phyloP scores from a whole-genome alignment of 2,329 filamentous ascomycete genomes.

The Fonsecaea monophora region DNA sequence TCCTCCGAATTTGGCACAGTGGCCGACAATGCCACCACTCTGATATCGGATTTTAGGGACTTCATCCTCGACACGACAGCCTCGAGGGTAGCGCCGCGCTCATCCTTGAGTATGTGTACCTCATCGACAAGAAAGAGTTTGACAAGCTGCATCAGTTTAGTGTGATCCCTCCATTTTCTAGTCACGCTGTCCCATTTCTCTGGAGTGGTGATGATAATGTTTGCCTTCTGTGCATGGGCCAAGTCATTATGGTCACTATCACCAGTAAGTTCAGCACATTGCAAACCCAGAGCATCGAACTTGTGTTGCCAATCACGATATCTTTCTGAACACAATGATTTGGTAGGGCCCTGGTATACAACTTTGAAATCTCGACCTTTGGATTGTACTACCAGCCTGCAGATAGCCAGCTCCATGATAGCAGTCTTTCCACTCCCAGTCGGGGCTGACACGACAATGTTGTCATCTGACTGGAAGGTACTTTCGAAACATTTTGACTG shows the following conservation, averaged over 20 bases:
- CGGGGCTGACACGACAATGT: slow-evolving; percentile 79
- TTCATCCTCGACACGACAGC: slow-evolving; percentile 89
- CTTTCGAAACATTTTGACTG: slow-evolving; percentile 78
- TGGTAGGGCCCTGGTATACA: slow-evolving; percentile 84
- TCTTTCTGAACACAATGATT: slow-evolving; percentile 79
- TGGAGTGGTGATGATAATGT: slow-evolving; percentile 84
- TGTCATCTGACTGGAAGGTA: slow-evolving; percentile 72
- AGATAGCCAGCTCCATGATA: slow-evolving; percentile 81
- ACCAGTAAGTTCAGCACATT: slow-evolving; percentile 79
- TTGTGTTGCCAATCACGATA: slow-evolving; percentile 79
- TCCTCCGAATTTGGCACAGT: slow-evolving; percentile 84
- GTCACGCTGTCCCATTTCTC: slow-evolving; percentile 94
- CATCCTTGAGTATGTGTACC: slow-evolving; percentile 83
- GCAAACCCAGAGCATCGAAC: slow-evolving; percentile 70
- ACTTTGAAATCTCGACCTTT: slow-evolving; percentile 73
- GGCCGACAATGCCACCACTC: slow-evolving; percentile 81
- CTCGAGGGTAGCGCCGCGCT: slow-evolving; percentile 79
- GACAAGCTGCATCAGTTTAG: slow-evolving; percentile 74
- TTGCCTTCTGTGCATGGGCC: slow-evolving; percentile 72
- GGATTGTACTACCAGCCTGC: slow-evolving; percentile 67
- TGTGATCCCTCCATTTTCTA: slow-evolving; percentile 83
- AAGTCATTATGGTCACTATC: slow-evolving; percentile 75
- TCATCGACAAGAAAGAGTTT: slow-evolving; percentile 86
- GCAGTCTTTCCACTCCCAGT: slow-evolving; percentile 87
- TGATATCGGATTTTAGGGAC: slow-evolving; percentile 73